Percentiles rank a stretch among this genome's conserved stretches.
These are phyloP conservation scores for Mycogone perniciosa DNA, from an alignment of 2,329 filamentous ascomycete species.

Conservation along the genomic window DNA sequence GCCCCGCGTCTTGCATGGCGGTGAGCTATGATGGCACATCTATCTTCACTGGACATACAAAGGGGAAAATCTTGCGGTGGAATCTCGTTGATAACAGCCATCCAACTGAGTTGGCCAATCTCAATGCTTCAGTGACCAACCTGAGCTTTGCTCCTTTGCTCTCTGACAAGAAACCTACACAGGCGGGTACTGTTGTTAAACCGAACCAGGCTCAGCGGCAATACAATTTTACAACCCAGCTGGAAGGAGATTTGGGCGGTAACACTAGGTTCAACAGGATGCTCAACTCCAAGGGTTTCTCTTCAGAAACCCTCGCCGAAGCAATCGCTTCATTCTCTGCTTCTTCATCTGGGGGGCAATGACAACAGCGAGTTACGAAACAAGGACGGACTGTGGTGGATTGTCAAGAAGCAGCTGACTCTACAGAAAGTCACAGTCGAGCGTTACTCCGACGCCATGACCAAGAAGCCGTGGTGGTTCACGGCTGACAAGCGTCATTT, in stretches of 20 bases:
- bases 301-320: slow-evolving; percentile 40
- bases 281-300: slow-evolving; percentile 42
- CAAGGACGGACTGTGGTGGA: slow-evolving; percentile 34
- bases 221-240: slow-evolving; percentile 60
- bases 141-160: slow-evolving; percentile 63
- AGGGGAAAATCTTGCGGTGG: slow-evolving; percentile 75
- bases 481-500: neutral
- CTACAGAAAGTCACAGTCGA: slow-evolving; percentile 26
- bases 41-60: slow-evolving; percentile 73
- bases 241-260: slow-evolving; percentile 39
- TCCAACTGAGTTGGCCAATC: slow-evolving; percentile 58
- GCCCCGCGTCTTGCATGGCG: slow-evolving; percentile 60
- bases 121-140: slow-evolving; percentile 80
- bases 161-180: slow-evolving; percentile 35
- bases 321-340: slow-evolving; percentile 41
- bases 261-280: slow-evolving; percentile 40
- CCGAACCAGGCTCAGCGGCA: slow-evolving; percentile 62
- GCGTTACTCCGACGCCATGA: neutral
- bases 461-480: neutral
- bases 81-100: slow-evolving; percentile 66
- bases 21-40: slow-evolving; percentile 77
- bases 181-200: slow-evolving; percentile 64
- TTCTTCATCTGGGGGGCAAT: slow-evolving; percentile 18
- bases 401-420: slow-evolving; percentile 32
- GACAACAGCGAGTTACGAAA: slow-evolving; percentile 21